Evolutionary conservation across 257 asterid species (phyloP).

Genomic region (Nicotiana sylvestris): DNA sequence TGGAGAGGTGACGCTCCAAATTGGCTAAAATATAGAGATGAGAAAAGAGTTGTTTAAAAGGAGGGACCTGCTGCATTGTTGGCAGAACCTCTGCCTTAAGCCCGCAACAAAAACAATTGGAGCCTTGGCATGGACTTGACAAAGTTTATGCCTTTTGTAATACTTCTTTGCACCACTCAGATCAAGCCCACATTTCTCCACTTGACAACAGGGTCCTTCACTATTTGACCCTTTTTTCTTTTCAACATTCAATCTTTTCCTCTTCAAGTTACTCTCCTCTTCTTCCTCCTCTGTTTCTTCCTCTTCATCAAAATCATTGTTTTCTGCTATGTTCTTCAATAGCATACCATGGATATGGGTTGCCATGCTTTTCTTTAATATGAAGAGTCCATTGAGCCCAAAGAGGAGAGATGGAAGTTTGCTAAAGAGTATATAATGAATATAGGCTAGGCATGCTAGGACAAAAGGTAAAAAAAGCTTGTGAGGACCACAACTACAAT

Average conservation of each 20-base stretch:
- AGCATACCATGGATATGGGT: constrained; percentile 17
- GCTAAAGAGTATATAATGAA: background rate
- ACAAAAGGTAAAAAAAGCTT: constrained; percentile 10
- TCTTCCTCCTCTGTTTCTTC: constrained; percentile 19
- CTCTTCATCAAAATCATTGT: constrained; percentile 11
- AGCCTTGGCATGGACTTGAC: constrained; percentile 59
- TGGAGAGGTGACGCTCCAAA: background rate
- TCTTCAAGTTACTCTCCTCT: constrained; percentile 26
- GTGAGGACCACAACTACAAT: constrained; percentile 36
- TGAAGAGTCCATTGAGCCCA: background rate
- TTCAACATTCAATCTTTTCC: constrained; percentile 29
- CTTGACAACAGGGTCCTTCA: constrained; percentile 32
- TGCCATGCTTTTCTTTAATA: background rate
- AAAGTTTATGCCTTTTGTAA: constrained; percentile 54
- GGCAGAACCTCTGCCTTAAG: constrained; percentile 52
- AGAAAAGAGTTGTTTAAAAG: background rate
- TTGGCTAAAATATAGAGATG: background rate
- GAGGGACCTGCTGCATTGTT: constrained; percentile 67
- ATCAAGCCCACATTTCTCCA: constrained; percentile 43
- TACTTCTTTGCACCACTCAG: constrained; percentile 40
- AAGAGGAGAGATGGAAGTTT: background rate
- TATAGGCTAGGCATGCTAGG: background rate
- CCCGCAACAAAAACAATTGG: constrained; percentile 44
- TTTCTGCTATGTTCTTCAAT: constrained; percentile 20
- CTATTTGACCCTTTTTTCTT: constrained; percentile 6